A percentile compares a stretch with the other conserved stretches of the same genome.
Evolutionary conservation across 768 basidiomycete genomes (phyloP).

Genomic region (Russula lepida): DNA sequence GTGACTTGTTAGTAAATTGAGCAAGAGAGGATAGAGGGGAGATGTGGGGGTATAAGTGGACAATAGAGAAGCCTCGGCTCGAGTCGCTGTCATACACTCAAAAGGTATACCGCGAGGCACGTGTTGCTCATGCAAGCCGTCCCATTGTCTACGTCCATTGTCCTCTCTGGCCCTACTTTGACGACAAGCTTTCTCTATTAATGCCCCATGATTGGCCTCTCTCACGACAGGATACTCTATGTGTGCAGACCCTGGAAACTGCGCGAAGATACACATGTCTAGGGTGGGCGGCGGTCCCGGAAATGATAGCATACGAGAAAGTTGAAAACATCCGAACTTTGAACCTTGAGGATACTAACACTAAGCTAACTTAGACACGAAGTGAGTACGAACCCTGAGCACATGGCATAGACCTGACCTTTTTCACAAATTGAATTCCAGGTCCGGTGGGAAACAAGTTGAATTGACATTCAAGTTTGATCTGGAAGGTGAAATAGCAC

Average conservation of each 20-base stretch:
- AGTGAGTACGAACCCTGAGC: background rate
- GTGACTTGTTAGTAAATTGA: background rate
- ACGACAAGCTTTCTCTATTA: background rate
- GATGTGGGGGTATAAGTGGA: conserved; percentile 4
- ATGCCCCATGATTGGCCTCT: background rate
- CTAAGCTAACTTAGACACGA: background rate
- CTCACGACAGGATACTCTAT: background rate
- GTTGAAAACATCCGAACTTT: background rate
- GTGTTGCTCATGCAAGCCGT: background rate
- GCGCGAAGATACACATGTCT: background rate
- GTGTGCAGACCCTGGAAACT: background rate
- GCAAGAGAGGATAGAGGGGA: background rate
- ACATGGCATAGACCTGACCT: background rate
- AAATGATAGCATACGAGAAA: background rate
- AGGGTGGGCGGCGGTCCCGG: background rate
- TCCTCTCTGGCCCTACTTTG: too few species aligned
- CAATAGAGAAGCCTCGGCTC: background rate
- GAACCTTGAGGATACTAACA: background rate
- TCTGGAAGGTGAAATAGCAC: background rate
- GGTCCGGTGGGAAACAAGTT: background rate
- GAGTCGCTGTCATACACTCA: background rate
- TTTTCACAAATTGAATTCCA: background rate
- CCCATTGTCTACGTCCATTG: too few species aligned
- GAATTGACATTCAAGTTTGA: background rate
- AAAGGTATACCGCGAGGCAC: too few species aligned